A percentile compares a stretch with the other conserved stretches of the same genome.
Conservation (phyloP, 768 basidiomycete genomes). For the Mycena chlorophos region DNA sequence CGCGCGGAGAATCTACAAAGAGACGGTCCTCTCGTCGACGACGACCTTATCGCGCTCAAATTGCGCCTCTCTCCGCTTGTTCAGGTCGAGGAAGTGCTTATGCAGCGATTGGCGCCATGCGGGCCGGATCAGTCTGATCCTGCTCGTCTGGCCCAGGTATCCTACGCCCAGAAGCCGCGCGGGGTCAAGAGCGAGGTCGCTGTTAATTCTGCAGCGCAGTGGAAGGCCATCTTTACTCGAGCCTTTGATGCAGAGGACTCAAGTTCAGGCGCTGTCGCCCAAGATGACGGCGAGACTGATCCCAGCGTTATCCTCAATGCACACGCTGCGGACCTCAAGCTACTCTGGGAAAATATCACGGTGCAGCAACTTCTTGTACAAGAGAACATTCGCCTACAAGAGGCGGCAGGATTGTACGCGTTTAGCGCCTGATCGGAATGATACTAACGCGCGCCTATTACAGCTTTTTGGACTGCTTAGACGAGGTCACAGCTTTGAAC, state of each 20-base stretch:
- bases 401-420: conserved; percentile 75
- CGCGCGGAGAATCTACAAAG: conserved; percentile 28
- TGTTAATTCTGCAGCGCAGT: conserved; percentile 50
- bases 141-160: conserved; percentile 26
- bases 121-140: conserved; percentile 37
- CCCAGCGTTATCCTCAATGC: conserved; percentile 57
- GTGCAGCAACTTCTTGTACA: conserved; percentile 51
- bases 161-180: conserved; percentile 29
- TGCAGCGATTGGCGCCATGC: conserved; percentile 54
- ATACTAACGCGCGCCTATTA: no score
- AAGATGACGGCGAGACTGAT: conserved; percentile 54
- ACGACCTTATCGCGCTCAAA: conserved; percentile 48
- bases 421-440: no score
- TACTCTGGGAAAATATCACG: conserved; percentile 61
- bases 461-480: conserved; percentile 70
- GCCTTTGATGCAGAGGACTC: conserved; percentile 33
- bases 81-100: conserved; percentile 60
- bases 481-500: conserved; percentile 58
- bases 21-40: conserved; percentile 23
- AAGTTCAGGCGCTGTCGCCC: conserved; percentile 29
- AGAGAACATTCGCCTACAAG: conserved; percentile 61
- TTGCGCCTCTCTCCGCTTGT: conserved; percentile 61
- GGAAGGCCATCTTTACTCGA: conserved; percentile 51
- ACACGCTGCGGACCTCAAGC: conserved; percentile 63
- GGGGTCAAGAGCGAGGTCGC: conserved; percentile 46